Conservation (phyloP, 441 rosid species). For the Capsella rubella region DNA sequence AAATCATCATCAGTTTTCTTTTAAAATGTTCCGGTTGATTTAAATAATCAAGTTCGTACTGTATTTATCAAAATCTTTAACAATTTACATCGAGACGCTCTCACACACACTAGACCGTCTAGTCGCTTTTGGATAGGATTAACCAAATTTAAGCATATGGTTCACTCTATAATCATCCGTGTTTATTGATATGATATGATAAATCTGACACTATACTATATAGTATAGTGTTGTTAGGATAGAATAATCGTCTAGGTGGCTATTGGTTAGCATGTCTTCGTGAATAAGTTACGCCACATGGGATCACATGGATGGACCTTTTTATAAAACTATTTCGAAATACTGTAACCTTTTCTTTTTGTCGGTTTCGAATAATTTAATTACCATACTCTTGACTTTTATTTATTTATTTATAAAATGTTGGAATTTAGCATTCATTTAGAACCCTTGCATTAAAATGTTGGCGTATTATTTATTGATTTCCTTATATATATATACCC, state of each 20-base stretch:
- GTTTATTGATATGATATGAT: background rate
- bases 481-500: background rate
- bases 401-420: too few species aligned
- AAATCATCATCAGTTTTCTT: background rate
- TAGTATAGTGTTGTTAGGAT: background rate
- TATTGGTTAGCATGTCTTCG: slow-evolving; percentile 37
- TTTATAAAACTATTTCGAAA: background rate
- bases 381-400: slow-evolving; percentile 1
- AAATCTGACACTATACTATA: background rate
- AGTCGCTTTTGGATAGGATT: background rate
- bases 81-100: background rate
- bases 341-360: too few species aligned
- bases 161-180: background rate
- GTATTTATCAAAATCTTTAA: background rate
- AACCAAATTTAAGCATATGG: background rate
- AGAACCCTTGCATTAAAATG: too few species aligned
- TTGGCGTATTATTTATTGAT: background rate
- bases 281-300: slow-evolving; percentile 34
- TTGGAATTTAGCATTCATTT: too few species aligned
- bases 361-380: slow-evolving; percentile 9
- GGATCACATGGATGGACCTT: slow-evolving; percentile 24
- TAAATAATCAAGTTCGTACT: background rate
- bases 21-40: background rate
- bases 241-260: background rate
- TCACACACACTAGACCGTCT: background rate